phyloP scores from a whole-genome alignment of 2,329 filamentous ascomycete species.

The Alternaria longipes region DNA sequence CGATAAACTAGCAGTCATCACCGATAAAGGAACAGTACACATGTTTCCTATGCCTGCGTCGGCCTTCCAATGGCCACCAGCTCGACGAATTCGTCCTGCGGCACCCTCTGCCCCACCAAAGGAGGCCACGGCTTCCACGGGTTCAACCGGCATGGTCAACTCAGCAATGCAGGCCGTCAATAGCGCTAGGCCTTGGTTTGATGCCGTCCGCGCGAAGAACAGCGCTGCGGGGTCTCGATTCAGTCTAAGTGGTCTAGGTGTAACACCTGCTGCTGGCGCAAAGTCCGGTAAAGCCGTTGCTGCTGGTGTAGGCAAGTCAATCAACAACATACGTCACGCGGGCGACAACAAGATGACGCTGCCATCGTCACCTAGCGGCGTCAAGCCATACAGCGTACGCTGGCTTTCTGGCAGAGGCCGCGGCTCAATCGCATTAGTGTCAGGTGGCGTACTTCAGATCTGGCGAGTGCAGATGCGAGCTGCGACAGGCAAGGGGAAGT shows the following conservation, averaged over 20 bases:
- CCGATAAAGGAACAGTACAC: slow-evolving; percentile 94
- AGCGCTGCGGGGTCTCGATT: slow-evolving; percentile 45
- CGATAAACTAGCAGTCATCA: slow-evolving; percentile 86
- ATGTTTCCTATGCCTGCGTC: slow-evolving; percentile 85
- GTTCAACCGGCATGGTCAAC: slow-evolving; percentile 44
- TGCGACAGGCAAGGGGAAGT: slow-evolving; percentile 52
- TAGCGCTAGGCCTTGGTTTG: slow-evolving; percentile 53
- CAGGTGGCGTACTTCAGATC: slow-evolving; percentile 71
- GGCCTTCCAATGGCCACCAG: slow-evolving; percentile 88
- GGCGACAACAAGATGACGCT: slow-evolving; percentile 78
- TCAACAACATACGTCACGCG: slow-evolving; percentile 75
- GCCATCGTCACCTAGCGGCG: slow-evolving; percentile 64
- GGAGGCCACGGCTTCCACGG: slow-evolving; percentile 46
- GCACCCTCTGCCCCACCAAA: slow-evolving; percentile 34
- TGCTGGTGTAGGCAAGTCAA: slow-evolving; percentile 76
- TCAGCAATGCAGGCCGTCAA: slow-evolving; percentile 56
- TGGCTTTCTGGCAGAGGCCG: slow-evolving; percentile 72
- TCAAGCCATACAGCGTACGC: slow-evolving; percentile 68
- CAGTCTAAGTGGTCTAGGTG: slow-evolving; percentile 49
- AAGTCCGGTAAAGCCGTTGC: slow-evolving; percentile 77
- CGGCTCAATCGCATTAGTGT: slow-evolving; percentile 71
- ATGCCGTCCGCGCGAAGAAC: slow-evolving; percentile 50
- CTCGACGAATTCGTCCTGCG: slow-evolving; percentile 54
- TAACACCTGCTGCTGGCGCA: slow-evolving; percentile 58
- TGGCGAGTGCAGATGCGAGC: slow-evolving; percentile 66